A percentile compares a stretch with the other conserved stretches of the same genome.
Conservation (phyloP, 306 rosid genomes). For the Quillaja saponaria region DNA sequence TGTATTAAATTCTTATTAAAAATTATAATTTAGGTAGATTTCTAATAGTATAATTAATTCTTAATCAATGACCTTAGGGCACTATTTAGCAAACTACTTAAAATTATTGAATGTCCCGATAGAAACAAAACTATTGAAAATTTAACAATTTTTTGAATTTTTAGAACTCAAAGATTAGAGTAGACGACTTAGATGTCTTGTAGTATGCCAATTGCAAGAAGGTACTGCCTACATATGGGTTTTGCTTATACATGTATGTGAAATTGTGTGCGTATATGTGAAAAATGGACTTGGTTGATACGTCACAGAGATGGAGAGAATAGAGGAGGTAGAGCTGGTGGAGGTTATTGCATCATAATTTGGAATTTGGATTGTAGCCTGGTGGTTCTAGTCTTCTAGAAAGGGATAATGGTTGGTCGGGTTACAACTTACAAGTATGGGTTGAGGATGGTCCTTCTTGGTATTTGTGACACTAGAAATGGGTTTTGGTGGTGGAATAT, state of each 20-base stretch:
- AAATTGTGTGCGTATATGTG: background rate
- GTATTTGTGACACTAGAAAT: conserved; percentile 20
- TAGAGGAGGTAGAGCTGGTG: conserved; percentile 2
- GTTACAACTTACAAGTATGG: conserved; percentile 8
- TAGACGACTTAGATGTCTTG: too few species aligned
- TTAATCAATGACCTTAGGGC: too few species aligned
- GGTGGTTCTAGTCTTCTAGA: background rate
- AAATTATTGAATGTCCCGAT: too few species aligned
- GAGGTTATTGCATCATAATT: background rate
- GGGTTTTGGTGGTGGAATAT: background rate
- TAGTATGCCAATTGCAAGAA: conserved; percentile 12
- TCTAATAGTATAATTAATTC: too few species aligned
- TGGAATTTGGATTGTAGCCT: conserved; percentile 23
- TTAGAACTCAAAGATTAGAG: too few species aligned
- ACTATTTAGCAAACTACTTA: too few species aligned
- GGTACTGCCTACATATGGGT: background rate
- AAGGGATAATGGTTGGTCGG: conserved; percentile 19
- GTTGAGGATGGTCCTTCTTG: conserved; percentile 1
- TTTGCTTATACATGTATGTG: background rate
- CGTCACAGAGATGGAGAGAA: conserved; percentile 2
- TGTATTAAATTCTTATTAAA: too few species aligned
- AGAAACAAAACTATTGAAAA: too few species aligned
- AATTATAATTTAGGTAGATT: too few species aligned
- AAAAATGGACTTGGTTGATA: background rate
- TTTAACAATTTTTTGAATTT: too few species aligned